Evolutionary conservation across 768 basidiomycete species (phyloP), one percentile per base, ranked within the genome.

Genomic region (Amanita thiersii): DNA sequence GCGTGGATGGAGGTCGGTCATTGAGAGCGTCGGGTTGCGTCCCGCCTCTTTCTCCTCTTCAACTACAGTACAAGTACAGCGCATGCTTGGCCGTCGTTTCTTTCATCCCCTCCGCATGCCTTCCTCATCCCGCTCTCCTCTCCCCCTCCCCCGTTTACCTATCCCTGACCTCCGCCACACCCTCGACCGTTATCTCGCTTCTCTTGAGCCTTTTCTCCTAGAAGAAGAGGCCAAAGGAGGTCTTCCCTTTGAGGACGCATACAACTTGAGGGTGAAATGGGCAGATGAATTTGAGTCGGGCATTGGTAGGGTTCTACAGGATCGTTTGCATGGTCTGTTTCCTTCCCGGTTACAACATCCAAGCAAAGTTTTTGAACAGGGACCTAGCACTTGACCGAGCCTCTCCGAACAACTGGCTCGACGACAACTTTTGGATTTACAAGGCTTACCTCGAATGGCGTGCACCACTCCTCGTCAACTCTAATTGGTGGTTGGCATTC

Each of bases 401-500:
- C 1, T 92, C 91, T 5, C 88, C 90, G 0, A 68, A 81, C 57
- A 96, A 94, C 56, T 98, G 93, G 93, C 73, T 98, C 8, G 77
- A 93, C 49, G 92, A 97, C 57, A 90, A 86, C 43, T 81, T 94
- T 50, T 97, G 93, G 94, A 63, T 78, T 44, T 78, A 83, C 51
- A 83, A 84, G 51, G 79, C 88, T 1, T 98, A 98, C 58, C 79
- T 86, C 37, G 83, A 87, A 61, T 89, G 82, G 80, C 75, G 93
- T 23, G 75, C 77, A 0, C 91, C 93, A 0, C 65, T 98, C 8
- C 68, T 86, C 42, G 63, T 98, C 50, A 84, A 97, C 58, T 93
- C 91, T 2, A 97, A 96, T 55, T 97, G 92, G 92, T 97, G 93
- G 93, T 66, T 96, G 17, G 69, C 88, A 2, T 86, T 92, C 56